A percentile compares a stretch with the other conserved stretches of the same genome.
These are phyloP conservation scores for Mycena alexandri DNA, from an alignment of 768 basidiomycete genomes.

Conservation along the genomic window DNA sequence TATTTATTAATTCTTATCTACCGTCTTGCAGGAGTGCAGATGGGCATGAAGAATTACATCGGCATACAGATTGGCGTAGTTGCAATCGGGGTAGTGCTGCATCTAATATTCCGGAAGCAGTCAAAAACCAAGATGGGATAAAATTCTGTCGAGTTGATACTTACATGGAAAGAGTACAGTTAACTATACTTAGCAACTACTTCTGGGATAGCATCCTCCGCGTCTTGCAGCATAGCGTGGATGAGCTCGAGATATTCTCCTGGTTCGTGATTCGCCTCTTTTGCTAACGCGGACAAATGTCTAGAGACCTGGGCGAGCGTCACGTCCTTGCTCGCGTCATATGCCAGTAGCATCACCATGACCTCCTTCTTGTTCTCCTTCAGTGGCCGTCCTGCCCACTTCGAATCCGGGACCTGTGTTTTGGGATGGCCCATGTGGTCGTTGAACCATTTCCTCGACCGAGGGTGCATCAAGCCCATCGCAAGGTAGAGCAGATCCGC, in stretches of 20 bases:
- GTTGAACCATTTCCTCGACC: neutral
- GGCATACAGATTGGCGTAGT: no score
- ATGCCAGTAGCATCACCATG: constrained; percentile 10
- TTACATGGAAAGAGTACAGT: no score
- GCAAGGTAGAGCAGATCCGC: neutral
- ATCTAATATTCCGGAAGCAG: no score
- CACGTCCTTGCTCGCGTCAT: constrained; percentile 11
- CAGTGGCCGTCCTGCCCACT: constrained; percentile 14
- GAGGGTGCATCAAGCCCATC: neutral
- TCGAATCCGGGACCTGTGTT: neutral
- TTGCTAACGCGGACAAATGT: constrained; percentile 47
- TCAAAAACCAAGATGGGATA: no score
- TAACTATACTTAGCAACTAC: neutral
- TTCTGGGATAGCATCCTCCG: constrained; percentile 19
- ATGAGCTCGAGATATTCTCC: constrained; percentile 11
- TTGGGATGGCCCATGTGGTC: no score
- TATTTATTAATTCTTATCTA: no score
- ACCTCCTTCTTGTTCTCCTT: neutral
- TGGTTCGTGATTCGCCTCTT: constrained; percentile 41
- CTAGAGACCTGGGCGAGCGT: constrained; percentile 42
- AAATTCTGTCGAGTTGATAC: no score
- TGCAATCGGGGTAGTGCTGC: no score
- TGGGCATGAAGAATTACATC: no score
- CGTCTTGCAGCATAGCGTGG: constrained; percentile 11
- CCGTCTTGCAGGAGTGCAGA: no score